phyloP scores from a whole-genome alignment of 2,329 filamentous ascomycete species.

The Xenoacremonium recifei region DNA sequence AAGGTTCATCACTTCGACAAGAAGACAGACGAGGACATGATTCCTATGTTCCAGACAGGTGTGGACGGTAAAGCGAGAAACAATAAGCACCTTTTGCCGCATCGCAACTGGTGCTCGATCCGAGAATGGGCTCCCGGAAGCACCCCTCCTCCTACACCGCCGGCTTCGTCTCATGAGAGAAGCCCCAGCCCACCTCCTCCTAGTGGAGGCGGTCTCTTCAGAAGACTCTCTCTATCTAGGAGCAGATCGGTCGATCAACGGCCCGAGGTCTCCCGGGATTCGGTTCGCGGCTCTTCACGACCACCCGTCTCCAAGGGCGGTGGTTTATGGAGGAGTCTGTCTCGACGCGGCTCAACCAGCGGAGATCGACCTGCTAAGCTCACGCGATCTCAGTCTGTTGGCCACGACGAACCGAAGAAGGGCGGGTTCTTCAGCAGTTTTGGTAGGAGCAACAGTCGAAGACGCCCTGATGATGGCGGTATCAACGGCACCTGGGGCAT shows the following conservation, averaged over 20 bases:
- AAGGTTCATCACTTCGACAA: conserved; percentile 71
- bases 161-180: conserved; percentile 45
- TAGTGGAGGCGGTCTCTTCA: conserved; percentile 37
- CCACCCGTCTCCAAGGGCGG: conserved; percentile 46
- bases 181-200: conserved; percentile 36
- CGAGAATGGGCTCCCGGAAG: conserved; percentile 75
- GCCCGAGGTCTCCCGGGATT: conserved; percentile 37
- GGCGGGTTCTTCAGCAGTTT: conserved; percentile 40
- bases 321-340: conserved; percentile 46
- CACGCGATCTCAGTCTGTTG: conserved; percentile 61
- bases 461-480: conserved; percentile 46
- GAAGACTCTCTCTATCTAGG: conserved; percentile 42
- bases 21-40: conserved; percentile 92
- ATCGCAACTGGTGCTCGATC: conserved; percentile 95
- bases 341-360: conserved; percentile 31
- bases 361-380: conserved; percentile 40
- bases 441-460: conserved; percentile 38
- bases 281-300: conserved; percentile 39
- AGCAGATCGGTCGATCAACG: conserved; percentile 34
- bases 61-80: conserved; percentile 88
- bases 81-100: conserved; percentile 84
- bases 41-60: conserved; percentile 85
- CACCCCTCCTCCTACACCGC: conserved; percentile 71
- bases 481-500: conserved; percentile 55
- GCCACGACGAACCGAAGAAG: conserved; percentile 49